Evolutionary conservation across 768 basidiomycete species (phyloP).

Genomic region (Serpula lacrymans): DNA sequence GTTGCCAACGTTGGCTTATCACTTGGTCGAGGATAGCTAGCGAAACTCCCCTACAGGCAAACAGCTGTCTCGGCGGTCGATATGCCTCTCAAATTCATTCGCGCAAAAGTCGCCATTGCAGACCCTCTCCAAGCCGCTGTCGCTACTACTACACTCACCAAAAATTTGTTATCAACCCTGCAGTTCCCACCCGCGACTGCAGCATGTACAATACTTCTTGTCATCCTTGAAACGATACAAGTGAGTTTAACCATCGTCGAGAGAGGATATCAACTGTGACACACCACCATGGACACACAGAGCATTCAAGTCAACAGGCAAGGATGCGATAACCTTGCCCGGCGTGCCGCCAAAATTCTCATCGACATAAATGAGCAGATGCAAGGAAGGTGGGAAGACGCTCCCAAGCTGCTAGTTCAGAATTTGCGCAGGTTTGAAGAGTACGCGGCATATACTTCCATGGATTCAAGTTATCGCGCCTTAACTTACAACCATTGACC

Average conservation of each 20-base stretch:
- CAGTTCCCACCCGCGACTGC: slow-evolving; percentile 44
- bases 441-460: slow-evolving; percentile 19
- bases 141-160: slow-evolving; percentile 24
- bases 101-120: slow-evolving; percentile 20
- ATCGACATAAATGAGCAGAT: slow-evolving; percentile 44
- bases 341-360: slow-evolving; percentile 39
- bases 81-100: slow-evolving; percentile 29
- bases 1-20: too few species aligned
- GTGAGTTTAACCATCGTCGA: too few species aligned
- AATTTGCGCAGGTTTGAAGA: slow-evolving; percentile 40
- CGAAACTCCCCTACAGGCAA: too few species aligned
- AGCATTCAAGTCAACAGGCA: slow-evolving; percentile 34
- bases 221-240: slow-evolving; percentile 45
- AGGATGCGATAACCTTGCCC: slow-evolving; percentile 36
- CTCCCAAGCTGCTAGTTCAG: slow-evolving; percentile 36
- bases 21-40: too few species aligned
- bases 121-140: slow-evolving; percentile 29
- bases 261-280: not conserved
- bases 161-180: slow-evolving; percentile 29
- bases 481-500: slow-evolving; percentile 1
- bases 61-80: slow-evolving; percentile 7
- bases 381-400: slow-evolving; percentile 41
- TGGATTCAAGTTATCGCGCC: not conserved
- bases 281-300: too few species aligned
- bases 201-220: slow-evolving; percentile 36